Conservation (phyloP, 192 early-diverging fungal species). For the Podila epicladia region DNA sequence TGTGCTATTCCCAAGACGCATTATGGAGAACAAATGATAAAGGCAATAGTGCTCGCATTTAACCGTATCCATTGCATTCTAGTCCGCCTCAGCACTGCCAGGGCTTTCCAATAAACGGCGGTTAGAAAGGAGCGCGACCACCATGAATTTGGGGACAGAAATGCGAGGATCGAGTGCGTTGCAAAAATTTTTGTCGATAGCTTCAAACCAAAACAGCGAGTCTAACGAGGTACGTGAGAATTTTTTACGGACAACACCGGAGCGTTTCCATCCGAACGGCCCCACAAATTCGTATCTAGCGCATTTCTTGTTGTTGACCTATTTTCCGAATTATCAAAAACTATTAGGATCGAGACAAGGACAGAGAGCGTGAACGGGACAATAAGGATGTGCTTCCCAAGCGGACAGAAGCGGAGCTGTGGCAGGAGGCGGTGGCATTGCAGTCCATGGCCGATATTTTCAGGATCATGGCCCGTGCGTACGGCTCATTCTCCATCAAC, state of each 20-base stretch:
- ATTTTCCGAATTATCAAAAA: neutral
- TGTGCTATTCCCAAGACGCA: too few relatives aligned
- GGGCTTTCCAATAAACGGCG: slow-evolving; percentile 6
- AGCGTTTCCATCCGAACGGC: neutral
- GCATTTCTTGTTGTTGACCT: neutral
- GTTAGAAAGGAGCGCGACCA: slow-evolving; percentile 8
- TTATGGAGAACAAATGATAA: neutral
- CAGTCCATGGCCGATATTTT: slow-evolving; percentile 16
- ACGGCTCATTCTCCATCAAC: slow-evolving; percentile 34
- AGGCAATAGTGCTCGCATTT: neutral
- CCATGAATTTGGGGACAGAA: neutral
- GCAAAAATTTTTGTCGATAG: neutral
- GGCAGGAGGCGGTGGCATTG: slow-evolving; percentile 15
- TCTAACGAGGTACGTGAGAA: neutral
- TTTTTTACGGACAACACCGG: neutral
- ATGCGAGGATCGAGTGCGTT: neutral
- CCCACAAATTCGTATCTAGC: neutral
- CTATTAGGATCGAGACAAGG: slow-evolving; percentile 6
- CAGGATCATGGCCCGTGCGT: slow-evolving; percentile 20
- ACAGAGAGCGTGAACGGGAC: neutral
- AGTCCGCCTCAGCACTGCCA: slow-evolving; percentile 17
- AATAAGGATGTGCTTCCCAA: neutral
- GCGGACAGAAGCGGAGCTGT: slow-evolving; percentile 14
- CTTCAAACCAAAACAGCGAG: neutral
- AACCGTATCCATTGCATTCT: neutral